A percentile compares a stretch with the other conserved stretches of the same genome.
Evolutionary conservation across 1,139 yeast genomes (phyloP).

Genomic region (Trichomonascaceae sp.): DNA sequence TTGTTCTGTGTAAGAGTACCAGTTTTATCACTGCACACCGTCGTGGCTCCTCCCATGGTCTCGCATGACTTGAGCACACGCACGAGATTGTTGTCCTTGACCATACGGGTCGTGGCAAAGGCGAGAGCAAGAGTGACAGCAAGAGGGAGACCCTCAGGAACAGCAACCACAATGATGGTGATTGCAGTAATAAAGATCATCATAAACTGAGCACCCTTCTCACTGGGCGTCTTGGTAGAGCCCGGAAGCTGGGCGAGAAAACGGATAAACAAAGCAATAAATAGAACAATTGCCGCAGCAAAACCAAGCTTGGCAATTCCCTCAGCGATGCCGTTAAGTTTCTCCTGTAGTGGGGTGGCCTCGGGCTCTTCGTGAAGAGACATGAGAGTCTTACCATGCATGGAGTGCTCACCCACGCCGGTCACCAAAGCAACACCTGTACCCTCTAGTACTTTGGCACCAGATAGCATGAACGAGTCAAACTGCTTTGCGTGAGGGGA

Average conservation of each 20-base stretch:
- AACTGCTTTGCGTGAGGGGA: conserved; percentile 26
- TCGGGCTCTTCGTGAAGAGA: conserved; percentile 64
- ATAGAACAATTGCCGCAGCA: conserved; percentile 66
- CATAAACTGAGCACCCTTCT: conserved; percentile 74
- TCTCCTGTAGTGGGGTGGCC: conserved; percentile 76
- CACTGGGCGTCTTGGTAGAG: conserved; percentile 39
- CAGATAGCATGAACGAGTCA: conserved; percentile 82
- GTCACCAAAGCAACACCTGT: conserved; percentile 78
- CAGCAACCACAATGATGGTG: conserved; percentile 91
- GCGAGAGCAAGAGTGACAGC: conserved; percentile 96
- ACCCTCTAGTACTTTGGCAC: conserved; percentile 79
- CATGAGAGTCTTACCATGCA: conserved; percentile 85
- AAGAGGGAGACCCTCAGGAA: conserved; percentile 94
- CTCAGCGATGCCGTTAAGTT: conserved; percentile 73
- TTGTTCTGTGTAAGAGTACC: conserved; percentile 90
- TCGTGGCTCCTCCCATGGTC: conserved; percentile 98
- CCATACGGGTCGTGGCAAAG: conserved; percentile 96
- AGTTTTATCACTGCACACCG: conserved; percentile 92
- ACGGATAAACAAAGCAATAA: conserved; percentile 64
- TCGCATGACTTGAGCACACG: conserved; percentile 89
- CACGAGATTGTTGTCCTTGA: conserved; percentile 91
- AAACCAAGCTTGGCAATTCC: conserved; percentile 91
- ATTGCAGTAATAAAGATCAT: conserved; percentile 82
- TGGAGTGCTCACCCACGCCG: conserved; percentile 79
- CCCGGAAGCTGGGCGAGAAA: conserved; percentile 57